Evolutionary conservation across 352 stramenopile genomes (phyloP).

Genomic region (Elongisporangium anandrum): DNA sequence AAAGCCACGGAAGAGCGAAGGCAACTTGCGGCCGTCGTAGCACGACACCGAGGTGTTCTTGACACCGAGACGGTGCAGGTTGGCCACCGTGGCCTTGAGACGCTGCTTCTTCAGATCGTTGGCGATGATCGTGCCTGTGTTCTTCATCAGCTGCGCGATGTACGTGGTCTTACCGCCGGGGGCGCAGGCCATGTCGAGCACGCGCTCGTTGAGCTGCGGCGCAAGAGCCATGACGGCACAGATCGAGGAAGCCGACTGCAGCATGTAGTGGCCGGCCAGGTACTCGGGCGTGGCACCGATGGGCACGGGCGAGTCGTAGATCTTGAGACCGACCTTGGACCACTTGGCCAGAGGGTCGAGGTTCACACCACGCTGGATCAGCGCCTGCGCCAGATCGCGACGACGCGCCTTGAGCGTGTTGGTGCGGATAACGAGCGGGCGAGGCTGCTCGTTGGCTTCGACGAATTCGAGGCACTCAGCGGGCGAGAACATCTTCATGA

Average conservation of each 20-base stretch:
- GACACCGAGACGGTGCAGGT: conserved; percentile 98
- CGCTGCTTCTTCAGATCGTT: conserved; percentile 99
- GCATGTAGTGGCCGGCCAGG: conserved; percentile 99
- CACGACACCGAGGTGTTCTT: conserved; percentile 97
- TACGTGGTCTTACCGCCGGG: conserved; percentile 99
- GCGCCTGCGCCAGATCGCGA: conserved; percentile 96
- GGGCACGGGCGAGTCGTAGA: conserved; percentile 97
- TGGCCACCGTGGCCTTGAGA: conserved; percentile 97
- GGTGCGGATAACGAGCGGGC: conserved; percentile 98
- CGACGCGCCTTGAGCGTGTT: conserved; percentile 99
- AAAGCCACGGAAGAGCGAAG: conserved; percentile 94
- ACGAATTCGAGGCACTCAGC: conserved; percentile 98
- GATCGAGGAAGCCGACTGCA: conserved; percentile 98
- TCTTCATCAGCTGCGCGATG: conserved; percentile 99
- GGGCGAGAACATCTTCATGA: conserved; percentile 96
- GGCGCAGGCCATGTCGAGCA: conserved; percentile 98
- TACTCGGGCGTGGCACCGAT: conserved; percentile 99
- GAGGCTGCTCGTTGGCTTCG: conserved; percentile 96
- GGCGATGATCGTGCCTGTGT: conserved; percentile 97
- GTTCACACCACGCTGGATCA: conserved; percentile 99
- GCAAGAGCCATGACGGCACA: conserved; percentile 97
- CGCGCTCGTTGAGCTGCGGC: conserved; percentile 94
- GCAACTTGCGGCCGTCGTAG: conserved; percentile 95
- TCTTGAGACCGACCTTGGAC: conserved; percentile 99
- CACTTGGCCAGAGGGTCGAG: conserved; percentile 98